Conservation (phyloP, 306 rosid genomes). For the Vigna radiata region DNA sequence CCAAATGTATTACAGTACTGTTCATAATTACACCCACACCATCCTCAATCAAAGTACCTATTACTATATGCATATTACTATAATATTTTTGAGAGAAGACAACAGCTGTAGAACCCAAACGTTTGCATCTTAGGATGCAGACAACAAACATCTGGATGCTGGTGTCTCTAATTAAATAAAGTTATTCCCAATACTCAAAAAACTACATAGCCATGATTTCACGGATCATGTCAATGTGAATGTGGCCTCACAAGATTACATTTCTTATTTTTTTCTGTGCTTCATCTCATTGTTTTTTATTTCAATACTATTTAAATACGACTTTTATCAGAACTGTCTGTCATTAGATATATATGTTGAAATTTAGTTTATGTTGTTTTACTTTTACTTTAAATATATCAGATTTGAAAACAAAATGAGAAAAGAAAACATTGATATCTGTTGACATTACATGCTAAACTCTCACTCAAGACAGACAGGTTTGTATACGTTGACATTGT, state of each 20-base stretch:
- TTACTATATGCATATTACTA: neutral
- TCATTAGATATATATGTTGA: too few relatives aligned
- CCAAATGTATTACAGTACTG: conserved; percentile 38
- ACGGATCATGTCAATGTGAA: conserved; percentile 59
- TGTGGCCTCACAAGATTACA: conserved; percentile 39
- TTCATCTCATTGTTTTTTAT: neutral
- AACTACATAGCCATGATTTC: conserved; percentile 52
- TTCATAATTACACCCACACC: conserved; percentile 56
- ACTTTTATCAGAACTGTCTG: too few relatives aligned
- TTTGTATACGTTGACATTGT: too few relatives aligned
- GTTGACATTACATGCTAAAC: too few relatives aligned
- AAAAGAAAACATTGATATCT: neutral
- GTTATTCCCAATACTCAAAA: conserved; percentile 39
- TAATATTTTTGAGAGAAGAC: conserved; percentile 47
- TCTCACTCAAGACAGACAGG: too few relatives aligned
- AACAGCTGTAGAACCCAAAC: conserved; percentile 52
- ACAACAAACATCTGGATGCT: conserved; percentile 59
- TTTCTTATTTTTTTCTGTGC: conserved; percentile 16
- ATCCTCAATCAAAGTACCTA: conserved; percentile 20
- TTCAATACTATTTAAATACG: neutral
- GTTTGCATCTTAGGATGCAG: conserved; percentile 62
- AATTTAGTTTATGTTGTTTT: too few relatives aligned
- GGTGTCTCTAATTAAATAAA: conserved; percentile 49
- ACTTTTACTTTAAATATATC: too few relatives aligned
- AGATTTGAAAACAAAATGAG: neutral